Base-by-base conservation (phyloP, 108 stramenopile species). In the Fistulifera pelliculosa region DNA sequence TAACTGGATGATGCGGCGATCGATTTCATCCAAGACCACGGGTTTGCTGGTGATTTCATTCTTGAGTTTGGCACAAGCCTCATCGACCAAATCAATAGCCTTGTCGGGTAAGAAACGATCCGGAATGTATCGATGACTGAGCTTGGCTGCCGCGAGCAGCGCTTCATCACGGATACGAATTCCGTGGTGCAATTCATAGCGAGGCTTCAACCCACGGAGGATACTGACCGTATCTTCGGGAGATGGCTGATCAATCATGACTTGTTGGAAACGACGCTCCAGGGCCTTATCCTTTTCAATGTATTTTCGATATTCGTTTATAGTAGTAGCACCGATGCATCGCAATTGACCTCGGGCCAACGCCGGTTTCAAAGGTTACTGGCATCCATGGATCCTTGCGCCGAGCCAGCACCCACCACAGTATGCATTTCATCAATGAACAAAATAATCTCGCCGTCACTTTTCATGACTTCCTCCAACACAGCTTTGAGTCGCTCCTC, bases 401-500 rank as follows among this genome's bases (percentile, higher is more conserved):
- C 83, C 5, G 83, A 68, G 1, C 98, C 98, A 39, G 97, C 97
- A 8, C 99, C 99, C 13, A 99, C 94, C 1, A 99, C 91, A 10
- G 95, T 94, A 73, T 99, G 98, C 75, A 98, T 94, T 65, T 99
- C 98, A 73, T 99, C 98, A 64, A 99, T 95, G 69, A 99, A 99
- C 38, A 98, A 61, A 52, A 99, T 88, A 42, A 98, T 85, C 47
- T 94, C 82, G 14, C 97, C 97, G 15, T 94, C 87, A 56, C 93
- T 86, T 43, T 86, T 85, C 39, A 85, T 80, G 0, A 98, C 95
- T 57, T 99, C 98, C 62, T 95, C 95, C 66, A 99, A 67, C 13
- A 99, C 98, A 15, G 94, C 83, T 80, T 98, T 98, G n/a, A 99
- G 71, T 24, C 98, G 83, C 70, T 98, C 98, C 63, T 99, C 98